These are phyloP conservation scores for Rhodamnia argentea DNA, from an alignment of 345 rosid genomes.

Conservation along the genomic window DNA sequence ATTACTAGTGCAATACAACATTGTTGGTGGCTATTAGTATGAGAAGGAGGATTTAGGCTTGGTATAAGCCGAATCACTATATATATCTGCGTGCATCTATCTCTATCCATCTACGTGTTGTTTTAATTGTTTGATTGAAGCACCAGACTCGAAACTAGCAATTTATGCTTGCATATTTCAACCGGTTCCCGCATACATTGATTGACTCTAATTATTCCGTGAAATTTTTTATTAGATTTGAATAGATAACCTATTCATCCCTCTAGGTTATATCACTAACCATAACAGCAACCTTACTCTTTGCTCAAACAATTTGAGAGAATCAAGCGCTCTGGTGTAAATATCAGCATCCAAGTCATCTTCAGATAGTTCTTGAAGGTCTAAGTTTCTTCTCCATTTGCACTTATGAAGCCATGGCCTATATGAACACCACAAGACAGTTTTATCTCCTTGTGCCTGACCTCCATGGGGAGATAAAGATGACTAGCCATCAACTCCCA, in stretches of 20 bases:
- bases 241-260: background rate
- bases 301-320: background rate
- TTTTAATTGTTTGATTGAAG: background rate
- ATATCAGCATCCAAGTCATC: conserved; percentile 13
- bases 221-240: no score
- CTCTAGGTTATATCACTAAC: background rate
- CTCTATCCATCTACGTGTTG: background rate
- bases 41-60: rapidly evolving
- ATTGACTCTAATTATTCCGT: conserved; percentile 1
- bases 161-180: background rate
- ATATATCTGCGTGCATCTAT: background rate
- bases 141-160: no score
- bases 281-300: background rate
- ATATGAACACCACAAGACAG: background rate
- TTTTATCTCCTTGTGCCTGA: conserved; percentile 6
- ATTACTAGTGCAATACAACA: no score
- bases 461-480: conserved; percentile 7
- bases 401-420: background rate
- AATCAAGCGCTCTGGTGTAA: conserved; percentile 2
- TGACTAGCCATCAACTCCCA: conserved; percentile 34
- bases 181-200: background rate
- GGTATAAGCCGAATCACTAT: background rate
- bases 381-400: conserved; percentile 28
- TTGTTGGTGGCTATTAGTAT: background rate
- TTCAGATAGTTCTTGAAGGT: conserved; percentile 26